Base-by-base conservation (phyloP, 2,329 filamentous ascomycete genomes). In the Diplocarpon mali region DNA sequence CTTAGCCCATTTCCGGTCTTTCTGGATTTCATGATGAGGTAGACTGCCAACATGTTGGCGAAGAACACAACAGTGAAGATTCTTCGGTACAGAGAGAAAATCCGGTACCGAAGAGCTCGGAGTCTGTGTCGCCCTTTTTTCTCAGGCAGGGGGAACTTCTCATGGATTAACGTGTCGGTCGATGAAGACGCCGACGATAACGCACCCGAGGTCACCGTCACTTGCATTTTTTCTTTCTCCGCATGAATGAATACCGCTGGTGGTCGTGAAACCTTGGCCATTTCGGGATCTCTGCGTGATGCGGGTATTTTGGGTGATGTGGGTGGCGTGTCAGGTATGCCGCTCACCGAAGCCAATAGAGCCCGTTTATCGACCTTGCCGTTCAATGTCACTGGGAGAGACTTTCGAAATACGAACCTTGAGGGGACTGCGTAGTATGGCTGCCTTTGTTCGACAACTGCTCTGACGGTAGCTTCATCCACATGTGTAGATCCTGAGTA, bases 361-460 rank as follows among this genome's bases (percentile, higher is more conserved):
- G 61, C 59, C 16, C 60, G 62, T 62, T 74, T 76, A 58, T 78
- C 69, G 35, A 75, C 67, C 59, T 78, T 78, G 36, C 75, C 75
- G 47, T 78, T 76, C 2, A 65, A 51, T 0, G 73, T 77, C 17
- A 72, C 62, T 0, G 72, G 71, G 20, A 78, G 64, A 2, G 61
- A 59, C 0, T 62, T 55, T 4, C 73, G 58, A 16, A 65, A 61
- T 27, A 68, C 62, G 56, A 71, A 67, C 38, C 62, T 57, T 8
- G 66, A 63, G 0, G 74, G 74, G 10, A 75, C 64, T 1, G 72
- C 73, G 52, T 78, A 77, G 57, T 75, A 77, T 2, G 73, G 72
- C 38, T 75, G 67, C 11, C 62, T 62, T 17, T 42, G 32, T n/a
- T 35, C 43, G n/a, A 51, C 48, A 15, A 47, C 37, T 5, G n/a